Conservation (phyloP, 805 yeast genomes). For the Schizosaccharomyces octosporus region DNA sequence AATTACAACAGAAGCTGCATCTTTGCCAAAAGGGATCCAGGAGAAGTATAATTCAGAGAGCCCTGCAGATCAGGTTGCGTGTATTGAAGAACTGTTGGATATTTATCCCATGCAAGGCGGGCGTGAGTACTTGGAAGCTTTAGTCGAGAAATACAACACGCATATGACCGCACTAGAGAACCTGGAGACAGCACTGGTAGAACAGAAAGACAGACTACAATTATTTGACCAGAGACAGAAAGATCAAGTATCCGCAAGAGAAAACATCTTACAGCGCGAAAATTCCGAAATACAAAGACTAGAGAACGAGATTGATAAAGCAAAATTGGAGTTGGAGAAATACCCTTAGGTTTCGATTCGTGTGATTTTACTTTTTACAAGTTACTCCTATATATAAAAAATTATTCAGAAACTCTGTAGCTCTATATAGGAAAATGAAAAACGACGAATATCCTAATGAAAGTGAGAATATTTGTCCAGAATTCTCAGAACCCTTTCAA, state of each 20-base stretch:
- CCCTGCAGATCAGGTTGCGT: background rate
- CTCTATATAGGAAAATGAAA: no score
- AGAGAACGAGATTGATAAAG: background rate
- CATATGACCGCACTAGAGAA: background rate
- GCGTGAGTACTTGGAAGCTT: background rate
- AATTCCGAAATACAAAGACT: background rate
- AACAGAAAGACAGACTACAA: background rate
- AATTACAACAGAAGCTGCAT: background rate
- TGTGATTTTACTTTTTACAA: no score
- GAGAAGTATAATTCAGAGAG: background rate
- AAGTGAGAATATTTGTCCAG: no score
- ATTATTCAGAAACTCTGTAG: no score
- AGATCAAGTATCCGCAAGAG: background rate
- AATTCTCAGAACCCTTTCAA: no score
- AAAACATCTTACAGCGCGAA: background rate
- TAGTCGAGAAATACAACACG: background rate
- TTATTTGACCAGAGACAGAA: background rate
- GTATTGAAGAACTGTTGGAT: background rate
- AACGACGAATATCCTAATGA: no score
- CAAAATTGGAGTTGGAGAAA: background rate
- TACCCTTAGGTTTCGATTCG: no score
- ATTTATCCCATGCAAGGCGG: background rate
- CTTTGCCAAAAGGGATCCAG: background rate
- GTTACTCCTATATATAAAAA: no score
- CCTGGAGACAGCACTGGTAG: background rate